Evolutionary conservation across 768 basidiomycete species (phyloP).

Genomic region (Tremella fuciformis): DNA sequence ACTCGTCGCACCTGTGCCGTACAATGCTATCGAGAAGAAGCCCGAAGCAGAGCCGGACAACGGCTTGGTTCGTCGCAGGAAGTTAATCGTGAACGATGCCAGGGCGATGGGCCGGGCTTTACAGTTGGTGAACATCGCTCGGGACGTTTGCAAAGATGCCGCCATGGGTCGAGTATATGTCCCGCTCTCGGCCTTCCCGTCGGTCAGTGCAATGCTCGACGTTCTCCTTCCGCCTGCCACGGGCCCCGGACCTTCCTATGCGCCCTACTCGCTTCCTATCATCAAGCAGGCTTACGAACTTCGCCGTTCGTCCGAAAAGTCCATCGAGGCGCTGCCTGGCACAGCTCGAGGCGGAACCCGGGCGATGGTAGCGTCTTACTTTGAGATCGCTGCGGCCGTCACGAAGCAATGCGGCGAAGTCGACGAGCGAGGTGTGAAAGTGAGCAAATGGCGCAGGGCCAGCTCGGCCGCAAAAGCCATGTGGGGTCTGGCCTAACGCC

Average conservation of each 20-base stretch:
- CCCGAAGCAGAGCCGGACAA: neutral
- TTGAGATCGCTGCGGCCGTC: slow-evolving; percentile 50
- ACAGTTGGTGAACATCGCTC: slow-evolving; percentile 53
- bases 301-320: slow-evolving; percentile 24
- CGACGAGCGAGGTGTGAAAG: slow-evolving; percentile 35
- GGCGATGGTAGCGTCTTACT: slow-evolving; percentile 51
- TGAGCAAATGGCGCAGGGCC: slow-evolving; percentile 28
- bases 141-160: slow-evolving; percentile 52
- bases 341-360: slow-evolving; percentile 47
- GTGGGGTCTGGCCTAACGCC: slow-evolving; percentile 19
- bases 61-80: neutral
- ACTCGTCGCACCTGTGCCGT: neutral
- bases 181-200: slow-evolving; percentile 40
- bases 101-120: slow-evolving; percentile 53
- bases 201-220: slow-evolving; percentile 14
- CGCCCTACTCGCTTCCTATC: slow-evolving; percentile 35
- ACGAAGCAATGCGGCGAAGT: slow-evolving; percentile 23
- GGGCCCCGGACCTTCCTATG: slow-evolving; percentile 11
- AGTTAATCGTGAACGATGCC: slow-evolving; percentile 19
- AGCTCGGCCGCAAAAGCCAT: slow-evolving; percentile 33
- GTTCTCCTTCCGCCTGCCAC: slow-evolving; percentile 18
- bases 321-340: slow-evolving; percentile 35
- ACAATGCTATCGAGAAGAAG: neutral
- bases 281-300: slow-evolving; percentile 41
- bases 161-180: slow-evolving; percentile 48